Evolutionary conservation across 257 asterid genomes (phyloP).

Genomic region (Solanum rostratum): DNA sequence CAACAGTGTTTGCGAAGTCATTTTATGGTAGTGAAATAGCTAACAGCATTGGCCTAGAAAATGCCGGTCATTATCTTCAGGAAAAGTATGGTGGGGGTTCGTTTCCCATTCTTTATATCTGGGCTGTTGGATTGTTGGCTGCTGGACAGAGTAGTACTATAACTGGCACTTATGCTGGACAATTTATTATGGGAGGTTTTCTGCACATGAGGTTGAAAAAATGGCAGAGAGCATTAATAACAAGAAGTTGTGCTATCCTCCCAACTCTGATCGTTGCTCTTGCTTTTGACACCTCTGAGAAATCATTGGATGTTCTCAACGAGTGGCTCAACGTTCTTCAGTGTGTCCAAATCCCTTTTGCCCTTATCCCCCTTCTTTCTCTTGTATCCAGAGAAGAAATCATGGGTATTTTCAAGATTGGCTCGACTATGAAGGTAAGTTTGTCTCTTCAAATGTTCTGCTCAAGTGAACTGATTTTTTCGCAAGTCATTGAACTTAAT

Average conservation of each 20-base stretch:
- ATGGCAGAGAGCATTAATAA: slow-evolving; percentile 67
- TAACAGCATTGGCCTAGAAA: slow-evolving; percentile 52
- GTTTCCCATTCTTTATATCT: slow-evolving; percentile 59
- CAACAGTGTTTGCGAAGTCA: slow-evolving; percentile 67
- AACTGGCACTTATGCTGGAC: slow-evolving; percentile 79
- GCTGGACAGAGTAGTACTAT: slow-evolving; percentile 87
- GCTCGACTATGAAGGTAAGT: slow-evolving; percentile 49
- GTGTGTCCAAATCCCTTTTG: slow-evolving; percentile 76
- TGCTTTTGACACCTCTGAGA: slow-evolving; percentile 49
- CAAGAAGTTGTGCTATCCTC: slow-evolving; percentile 63
- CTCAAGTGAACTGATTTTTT: not conserved
- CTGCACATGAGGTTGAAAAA: slow-evolving; percentile 53
- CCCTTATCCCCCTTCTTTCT: slow-evolving; percentile 66
- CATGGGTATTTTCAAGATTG: slow-evolving; percentile 74
- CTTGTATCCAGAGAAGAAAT: slow-evolving; percentile 70
- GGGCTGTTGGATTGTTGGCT: slow-evolving; percentile 73
- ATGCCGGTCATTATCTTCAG: slow-evolving; percentile 68
- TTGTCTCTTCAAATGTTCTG: not conserved
- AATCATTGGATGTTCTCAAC: slow-evolving; percentile 53
- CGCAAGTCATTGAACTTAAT: not conserved
- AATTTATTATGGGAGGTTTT: slow-evolving; percentile 78
- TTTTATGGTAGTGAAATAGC: slow-evolving; percentile 62
- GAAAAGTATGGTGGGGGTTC: slow-evolving; percentile 70
- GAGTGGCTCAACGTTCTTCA: slow-evolving; percentile 84
- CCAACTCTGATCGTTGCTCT: slow-evolving; percentile 71